phyloP scores from a whole-genome alignment of 371 early-diverging fungal species.

The Chytridiales sp. region DNA sequence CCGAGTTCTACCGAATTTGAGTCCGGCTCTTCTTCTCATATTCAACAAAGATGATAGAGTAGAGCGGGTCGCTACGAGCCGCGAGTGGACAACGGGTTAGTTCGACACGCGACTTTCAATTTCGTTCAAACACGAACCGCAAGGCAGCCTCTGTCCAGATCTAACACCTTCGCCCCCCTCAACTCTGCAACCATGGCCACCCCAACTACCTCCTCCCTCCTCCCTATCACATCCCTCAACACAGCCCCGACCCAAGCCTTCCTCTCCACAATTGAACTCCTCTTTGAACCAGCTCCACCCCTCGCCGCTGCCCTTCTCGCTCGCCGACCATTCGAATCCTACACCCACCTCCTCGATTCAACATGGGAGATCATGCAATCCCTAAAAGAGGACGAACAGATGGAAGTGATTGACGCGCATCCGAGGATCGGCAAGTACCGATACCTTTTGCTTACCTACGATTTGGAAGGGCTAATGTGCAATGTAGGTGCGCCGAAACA shows the following conservation, averaged over 20 bases:
- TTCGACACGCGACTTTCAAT: too few relatives aligned
- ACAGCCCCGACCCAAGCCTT: constrained; percentile 53
- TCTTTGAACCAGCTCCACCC: constrained; percentile 87
- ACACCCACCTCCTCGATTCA: constrained; percentile 61
- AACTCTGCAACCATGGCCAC: too few relatives aligned
- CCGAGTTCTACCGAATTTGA: too few relatives aligned
- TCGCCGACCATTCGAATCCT: constrained; percentile 67
- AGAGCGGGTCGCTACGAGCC: too few relatives aligned
- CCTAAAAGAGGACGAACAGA: constrained; percentile 22
- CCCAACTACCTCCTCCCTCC: too few relatives aligned
- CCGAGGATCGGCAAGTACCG: constrained; percentile 85
- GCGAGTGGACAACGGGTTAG: too few relatives aligned
- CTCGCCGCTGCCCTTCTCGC: constrained; percentile 69
- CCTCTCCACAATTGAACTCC: constrained; percentile 60
- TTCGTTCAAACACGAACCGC: too few relatives aligned
- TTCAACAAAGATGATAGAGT: too few relatives aligned
- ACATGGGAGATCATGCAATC: constrained; percentile 39
- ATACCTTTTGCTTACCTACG: constrained; percentile 13
- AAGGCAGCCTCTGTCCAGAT: too few relatives aligned
- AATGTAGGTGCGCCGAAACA: constrained; percentile 15
- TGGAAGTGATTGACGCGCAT: constrained; percentile 56
- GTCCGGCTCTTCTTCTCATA: too few relatives aligned
- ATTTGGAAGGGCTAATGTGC: background rate
- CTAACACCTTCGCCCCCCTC: too few relatives aligned
- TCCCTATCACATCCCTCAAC: too few relatives aligned